Evolutionary conservation across 208 protist species (phyloP), one percentile per base, ranked within the genome.

Genomic region (Trypanosoma brucei): DNA sequence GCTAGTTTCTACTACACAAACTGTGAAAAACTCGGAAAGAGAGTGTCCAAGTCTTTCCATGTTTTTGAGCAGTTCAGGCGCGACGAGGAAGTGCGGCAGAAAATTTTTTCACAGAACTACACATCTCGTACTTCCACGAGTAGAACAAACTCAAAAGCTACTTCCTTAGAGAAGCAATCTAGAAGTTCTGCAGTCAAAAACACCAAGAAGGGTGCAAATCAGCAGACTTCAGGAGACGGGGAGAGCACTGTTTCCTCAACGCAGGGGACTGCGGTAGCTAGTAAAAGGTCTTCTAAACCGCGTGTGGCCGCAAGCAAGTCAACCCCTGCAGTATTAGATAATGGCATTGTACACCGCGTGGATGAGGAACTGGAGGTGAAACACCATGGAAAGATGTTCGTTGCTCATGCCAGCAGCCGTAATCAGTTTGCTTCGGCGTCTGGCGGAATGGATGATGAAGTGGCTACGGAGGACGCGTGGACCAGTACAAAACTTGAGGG

Each of bases 21-120:
- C 37, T 94, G 85, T 67, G 88, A 86, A 53, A 86, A 84, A 64
- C 65, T 94, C 11, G 85, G 85, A 8, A 94, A 94, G 68, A 79
- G 88, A 22, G 88, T 94, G 44, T 79, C 66, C 52, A 74, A n/a
- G 53, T 78, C 57, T 79, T 78, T 37, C 37, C 82, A 58, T 61
- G 55, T 50, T 37, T 53, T 88, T 56, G 68, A 60, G 38, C 72
- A 88, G 37, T 65, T 77, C 4, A 58, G 74, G 39, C 79, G 86
- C 37, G 79, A 88, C 22, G 72, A 72, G 59, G 68, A 75, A 40
- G 81, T 91, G 76, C 50, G 82, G 58, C 55, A 54, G 22, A 62
- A 67, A 54, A 52, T 79, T 34, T 22, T 65, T 7, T 30, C 65
- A 1, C 50, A 38, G 0, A n/a, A 61, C 22, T 55, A 55, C 13